Base-by-base conservation (phyloP, 2,329 filamentous ascomycete species). In the Meredithiella fracta region DNA sequence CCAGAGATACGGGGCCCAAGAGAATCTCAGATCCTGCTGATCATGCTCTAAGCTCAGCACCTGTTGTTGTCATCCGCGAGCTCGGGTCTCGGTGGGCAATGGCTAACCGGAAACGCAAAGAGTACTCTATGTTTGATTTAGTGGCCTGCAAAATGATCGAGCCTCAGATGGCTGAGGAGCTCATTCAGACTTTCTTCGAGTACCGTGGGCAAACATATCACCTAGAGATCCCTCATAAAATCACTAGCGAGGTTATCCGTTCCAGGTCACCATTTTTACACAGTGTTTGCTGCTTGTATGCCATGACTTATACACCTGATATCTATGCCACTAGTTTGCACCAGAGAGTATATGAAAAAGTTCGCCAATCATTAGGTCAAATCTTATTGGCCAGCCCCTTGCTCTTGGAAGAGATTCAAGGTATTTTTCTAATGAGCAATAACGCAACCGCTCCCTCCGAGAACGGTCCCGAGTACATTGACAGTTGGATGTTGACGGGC, bases 401-500 rank as follows among this genome's bases (percentile, higher is more conserved):
- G n/a, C 66, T 65, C 20, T 60, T 71, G 15, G 68, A 70, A 52
- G 69, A 71, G 55, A 66, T 71, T 22, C 69, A 67, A 34, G 69
- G 67, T 1, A 62, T 71, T 51, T 62, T 71, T 15, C 65, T 71
- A 40, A 69, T 69, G 63, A 67, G 67, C 47, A 55, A 63, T 2
- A 62, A 62, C 53, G 56, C 60, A 1, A 55, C 60, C 22, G 59
- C 62, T 9, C 62, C 63, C 55, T 52, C 42, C 1, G 25, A 64
- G 59, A 59, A 54, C 9, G 61, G 62, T 7, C 59, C 62, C 1
- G 69, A 71, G 49, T 71, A 71, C 47, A 65, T 71, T 22, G 69
- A 71, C 49, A 71, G 69, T 51, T 71, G 69, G 69, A 60, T 71
- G 9, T 59, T 71, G 44, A 70, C 66, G 1, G 69, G 69, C 0